These are phyloP conservation scores for Chiua sp. DNA, from an alignment of 1,284 basidiomycete species.

Conservation along the genomic window DNA sequence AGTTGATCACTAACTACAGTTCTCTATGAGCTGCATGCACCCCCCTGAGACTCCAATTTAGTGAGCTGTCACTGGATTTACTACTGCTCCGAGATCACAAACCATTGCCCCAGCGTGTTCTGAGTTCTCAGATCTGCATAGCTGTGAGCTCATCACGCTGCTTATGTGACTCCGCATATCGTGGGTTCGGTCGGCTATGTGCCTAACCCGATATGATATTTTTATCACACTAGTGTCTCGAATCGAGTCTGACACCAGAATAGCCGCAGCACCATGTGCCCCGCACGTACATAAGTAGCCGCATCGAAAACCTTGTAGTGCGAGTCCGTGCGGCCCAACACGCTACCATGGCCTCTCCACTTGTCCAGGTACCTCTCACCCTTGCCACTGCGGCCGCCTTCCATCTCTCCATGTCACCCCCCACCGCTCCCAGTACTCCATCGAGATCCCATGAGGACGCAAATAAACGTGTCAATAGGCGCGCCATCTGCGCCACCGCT, in stretches of 20 bases:
- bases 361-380: constrained; percentile 23
- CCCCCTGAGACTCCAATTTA: too few relatives aligned
- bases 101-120: too few relatives aligned
- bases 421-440: neutral
- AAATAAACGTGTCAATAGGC: neutral
- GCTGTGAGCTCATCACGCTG: too few relatives aligned
- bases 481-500: constrained; percentile 1
- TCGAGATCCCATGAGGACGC: neutral
- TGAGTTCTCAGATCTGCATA: too few relatives aligned
- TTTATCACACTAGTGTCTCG: neutral
- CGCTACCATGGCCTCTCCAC: constrained; percentile 7
- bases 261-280: neutral
- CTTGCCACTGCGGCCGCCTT: constrained; percentile 28
- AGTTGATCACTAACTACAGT: too few relatives aligned
- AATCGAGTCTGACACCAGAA: neutral
- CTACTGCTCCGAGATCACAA: too few relatives aligned
- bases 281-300: constrained; percentile 6
- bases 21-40: too few relatives aligned
- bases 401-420: constrained; percentile 25
- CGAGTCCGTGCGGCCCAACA: neutral
- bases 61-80: too few relatives aligned
- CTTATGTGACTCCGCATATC: too few relatives aligned
- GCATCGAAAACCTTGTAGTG: neutral
- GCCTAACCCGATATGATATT: neutral
- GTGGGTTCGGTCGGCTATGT: neutral